Conservation (phyloP, 1,284 basidiomycete genomes). For the Cryptococcus sp. region DNA sequence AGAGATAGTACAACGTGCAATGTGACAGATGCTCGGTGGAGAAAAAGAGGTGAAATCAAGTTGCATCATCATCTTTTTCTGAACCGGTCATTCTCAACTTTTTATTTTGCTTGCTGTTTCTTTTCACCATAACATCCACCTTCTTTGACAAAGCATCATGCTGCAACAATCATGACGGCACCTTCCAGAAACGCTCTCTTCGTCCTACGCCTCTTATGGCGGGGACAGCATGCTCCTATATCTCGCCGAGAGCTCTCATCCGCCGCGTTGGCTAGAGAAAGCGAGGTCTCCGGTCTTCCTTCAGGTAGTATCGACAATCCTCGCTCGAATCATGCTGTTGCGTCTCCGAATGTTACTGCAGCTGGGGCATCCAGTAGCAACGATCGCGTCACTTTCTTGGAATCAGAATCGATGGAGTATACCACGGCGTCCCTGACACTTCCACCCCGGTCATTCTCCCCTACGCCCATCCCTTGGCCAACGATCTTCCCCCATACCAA, state of each 20-base stretch:
- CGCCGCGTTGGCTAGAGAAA: slow-evolving; percentile 6
- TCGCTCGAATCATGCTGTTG: no score
- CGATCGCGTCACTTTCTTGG: slow-evolving; percentile 28
- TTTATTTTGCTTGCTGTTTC: neutral
- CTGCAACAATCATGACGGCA: neutral
- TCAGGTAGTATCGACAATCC: neutral
- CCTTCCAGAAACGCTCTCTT: slow-evolving; percentile 16
- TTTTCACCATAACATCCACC: neutral
- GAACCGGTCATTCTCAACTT: neutral
- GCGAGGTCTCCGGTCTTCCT: neutral
- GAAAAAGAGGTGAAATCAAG: neutral
- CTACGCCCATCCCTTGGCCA: slow-evolving; percentile 41
- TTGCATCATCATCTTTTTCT: neutral
- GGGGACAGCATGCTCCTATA: neutral
- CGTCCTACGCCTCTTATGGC: slow-evolving; percentile 19
- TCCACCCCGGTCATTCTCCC: slow-evolving; percentile 12
- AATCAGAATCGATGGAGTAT: slow-evolving; percentile 36
- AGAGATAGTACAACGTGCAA: neutral
- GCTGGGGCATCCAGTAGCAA: no score
- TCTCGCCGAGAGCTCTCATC: slow-evolving; percentile 7
- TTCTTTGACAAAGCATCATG: neutral
- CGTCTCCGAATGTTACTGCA: no score
- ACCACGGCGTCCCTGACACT: slow-evolving; percentile 22
- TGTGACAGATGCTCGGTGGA: neutral
- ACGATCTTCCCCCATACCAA: slow-evolving; percentile 30